Conservation (phyloP, 176 grass and related monocot species). For the Musa troglodytarum region DNA sequence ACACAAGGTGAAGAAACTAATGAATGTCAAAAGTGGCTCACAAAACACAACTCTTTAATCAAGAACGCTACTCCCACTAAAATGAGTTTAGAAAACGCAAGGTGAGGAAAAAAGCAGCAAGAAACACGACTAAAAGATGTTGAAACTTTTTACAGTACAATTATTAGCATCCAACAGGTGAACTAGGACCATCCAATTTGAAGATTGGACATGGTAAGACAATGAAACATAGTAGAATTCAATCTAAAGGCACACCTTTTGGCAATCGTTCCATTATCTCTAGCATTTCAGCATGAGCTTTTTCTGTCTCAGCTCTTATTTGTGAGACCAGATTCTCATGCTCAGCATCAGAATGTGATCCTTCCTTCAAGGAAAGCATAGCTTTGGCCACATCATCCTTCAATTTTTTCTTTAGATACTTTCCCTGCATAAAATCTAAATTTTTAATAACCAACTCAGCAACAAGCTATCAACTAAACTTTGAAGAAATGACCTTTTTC, state of each 20-base stretch:
- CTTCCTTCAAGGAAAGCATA: conserved; percentile 31
- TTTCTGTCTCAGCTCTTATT: conserved; percentile 51
- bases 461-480: neutral
- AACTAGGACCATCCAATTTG: too few species aligned
- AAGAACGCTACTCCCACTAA: neutral
- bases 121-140: neutral
- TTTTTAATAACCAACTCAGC: neutral
- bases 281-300: conserved; percentile 45
- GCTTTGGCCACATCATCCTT: conserved; percentile 41
- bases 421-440: conserved; percentile 39
- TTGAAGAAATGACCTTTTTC: conserved; percentile 40
- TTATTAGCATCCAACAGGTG: too few species aligned
- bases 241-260: conserved; percentile 25
- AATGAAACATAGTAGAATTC: neutral
- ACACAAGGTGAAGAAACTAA: conserved; percentile 12
- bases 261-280: conserved; percentile 39
- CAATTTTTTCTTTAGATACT: conserved; percentile 62
- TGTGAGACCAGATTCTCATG: conserved; percentile 49
- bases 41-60: conserved; percentile 1
- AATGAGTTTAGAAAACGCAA: neutral
- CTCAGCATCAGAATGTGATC: conserved; percentile 32
- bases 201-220: neutral
- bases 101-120: conserved; percentile 11
- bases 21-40: conserved; percentile 3
- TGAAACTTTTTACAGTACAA: neutral